These are phyloP conservation scores for Crucibulum laeve DNA, from an alignment of 768 basidiomycete species.

Conservation along the genomic window DNA sequence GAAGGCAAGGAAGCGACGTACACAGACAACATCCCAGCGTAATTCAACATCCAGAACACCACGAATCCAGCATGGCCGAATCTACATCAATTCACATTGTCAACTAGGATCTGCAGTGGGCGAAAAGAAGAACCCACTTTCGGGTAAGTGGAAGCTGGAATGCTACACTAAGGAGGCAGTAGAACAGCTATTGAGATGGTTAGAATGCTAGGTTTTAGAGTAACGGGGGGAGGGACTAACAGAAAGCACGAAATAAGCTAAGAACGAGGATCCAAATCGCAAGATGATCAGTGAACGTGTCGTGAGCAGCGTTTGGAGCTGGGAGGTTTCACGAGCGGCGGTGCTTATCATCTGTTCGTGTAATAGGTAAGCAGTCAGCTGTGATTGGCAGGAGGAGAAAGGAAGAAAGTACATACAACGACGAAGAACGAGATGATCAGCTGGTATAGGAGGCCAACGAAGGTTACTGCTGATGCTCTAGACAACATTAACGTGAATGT, in stretches of 20 bases:
- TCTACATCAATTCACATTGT: not conserved
- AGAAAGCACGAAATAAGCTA: slow-evolving; percentile 24
- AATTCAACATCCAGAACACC: slow-evolving; percentile 66
- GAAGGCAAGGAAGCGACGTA: slow-evolving; percentile 21
- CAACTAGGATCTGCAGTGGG: not conserved
- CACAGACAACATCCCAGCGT: slow-evolving; percentile 52
- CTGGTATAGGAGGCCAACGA: slow-evolving; percentile 51
- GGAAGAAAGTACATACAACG: slow-evolving; percentile 23
- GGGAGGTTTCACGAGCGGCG: no score
- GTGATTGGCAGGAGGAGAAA: not conserved
- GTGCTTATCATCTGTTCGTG: slow-evolving; percentile 21
- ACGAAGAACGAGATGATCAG: slow-evolving; percentile 40
- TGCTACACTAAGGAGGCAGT: slow-evolving; percentile 53
- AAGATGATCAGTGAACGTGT: no score
- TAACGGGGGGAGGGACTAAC: slow-evolving; percentile 13
- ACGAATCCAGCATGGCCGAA: slow-evolving; percentile 51
- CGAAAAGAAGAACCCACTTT: slow-evolving; percentile 9
- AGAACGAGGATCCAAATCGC: slow-evolving; percentile 18
- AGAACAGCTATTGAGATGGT: slow-evolving; percentile 36
- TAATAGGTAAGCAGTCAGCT: not conserved
- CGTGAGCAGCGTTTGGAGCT: no score
- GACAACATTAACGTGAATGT: not conserved
- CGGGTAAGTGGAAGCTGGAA: slow-evolving; percentile 56
- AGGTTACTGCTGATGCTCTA: slow-evolving; percentile 50
- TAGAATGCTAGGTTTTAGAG: not conserved